Evolutionary conservation across 768 basidiomycete species (phyloP), one percentile per base, ranked within the genome.

Genomic region (Sutorius australiensis): DNA sequence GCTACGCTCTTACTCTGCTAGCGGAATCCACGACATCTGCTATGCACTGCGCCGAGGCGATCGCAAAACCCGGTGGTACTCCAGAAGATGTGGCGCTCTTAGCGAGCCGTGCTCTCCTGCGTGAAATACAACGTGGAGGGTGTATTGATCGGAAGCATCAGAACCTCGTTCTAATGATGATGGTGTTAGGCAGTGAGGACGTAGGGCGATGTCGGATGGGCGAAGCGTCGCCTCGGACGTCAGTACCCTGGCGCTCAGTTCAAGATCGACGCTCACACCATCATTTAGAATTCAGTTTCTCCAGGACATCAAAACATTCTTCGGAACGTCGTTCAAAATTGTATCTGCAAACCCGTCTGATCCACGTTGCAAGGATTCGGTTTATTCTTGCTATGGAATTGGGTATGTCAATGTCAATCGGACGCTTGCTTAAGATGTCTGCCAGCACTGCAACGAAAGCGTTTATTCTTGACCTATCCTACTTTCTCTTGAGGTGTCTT

Each of bases 151-250:
- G 86, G 41, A 84, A 87, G 58, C 93, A 95, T 65, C 97, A 99
- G 70, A 80, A 77, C 43, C 74, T 98, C 9, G 86, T 95, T 5
- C 74, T 95, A 37, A 70, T 95, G 33, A 79, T 92, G 77, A 95
- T 99, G 92, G 87, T 89, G 3, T 75, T 98, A n/a, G 97, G 97
- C 9, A 95, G 92, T 55, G 97, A 98, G 66, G 97, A 99, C 66
- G 93, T 98, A 0, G 92, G 93, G 1, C 82, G 89, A 55, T 92
- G 90, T 73, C 76, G 82, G 52, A 88, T 98, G 83, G 83, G 87
- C 5, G 85, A 88, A 61, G 84, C 92, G 16, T 92, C 90, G 11
- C 71, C 81, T 14, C 80, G 89, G 68, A 91, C 90, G 90, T 90
- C 55, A 69, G 90, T 80, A 31, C 41, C n/a, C 63, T 48, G 12